phyloP scores from a whole-genome alignment of 106 monocot genomes.

The Acanthochlamys bracteata region DNA sequence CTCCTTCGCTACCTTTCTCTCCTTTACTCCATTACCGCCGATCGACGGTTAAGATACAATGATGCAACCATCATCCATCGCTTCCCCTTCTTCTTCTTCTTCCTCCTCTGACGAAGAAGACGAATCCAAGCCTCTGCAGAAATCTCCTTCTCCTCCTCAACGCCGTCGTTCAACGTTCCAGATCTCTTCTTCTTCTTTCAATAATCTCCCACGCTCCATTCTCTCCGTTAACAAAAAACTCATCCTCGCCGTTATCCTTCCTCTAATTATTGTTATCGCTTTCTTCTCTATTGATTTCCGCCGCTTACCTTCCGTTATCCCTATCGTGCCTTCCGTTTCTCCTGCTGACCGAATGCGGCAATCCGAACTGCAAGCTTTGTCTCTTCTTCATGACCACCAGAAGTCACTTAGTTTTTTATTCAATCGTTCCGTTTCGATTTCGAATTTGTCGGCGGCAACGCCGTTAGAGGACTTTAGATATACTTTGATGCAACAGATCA shows the following conservation, averaged over 20 bases:
- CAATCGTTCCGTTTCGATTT: conserved; percentile 7
- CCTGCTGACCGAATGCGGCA: conserved; percentile 49
- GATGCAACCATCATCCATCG: too few relatives aligned
- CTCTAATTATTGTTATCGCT: conserved; percentile 38
- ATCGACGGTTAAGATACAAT: too few relatives aligned
- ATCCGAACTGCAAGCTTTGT: conserved; percentile 61
- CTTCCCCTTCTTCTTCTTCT: conserved; percentile 5
- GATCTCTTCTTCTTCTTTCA: conserved; percentile 16
- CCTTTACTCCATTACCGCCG: too few relatives aligned
- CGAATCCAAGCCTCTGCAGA: neutral
- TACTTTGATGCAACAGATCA: conserved; percentile 59
- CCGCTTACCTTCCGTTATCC: conserved; percentile 15
- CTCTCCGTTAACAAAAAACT: conserved; percentile 13
- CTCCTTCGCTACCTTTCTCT: too few relatives aligned
- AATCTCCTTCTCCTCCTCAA: neutral
- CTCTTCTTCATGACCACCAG: conserved; percentile 63
- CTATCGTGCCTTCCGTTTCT: conserved; percentile 3
- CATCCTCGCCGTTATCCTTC: conserved; percentile 38
- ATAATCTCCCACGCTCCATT: conserved; percentile 12
- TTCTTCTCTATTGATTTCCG: conserved; percentile 44
- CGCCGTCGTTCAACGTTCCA: conserved; percentile 38
- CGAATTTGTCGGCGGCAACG: neutral
- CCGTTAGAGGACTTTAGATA: conserved; percentile 42
- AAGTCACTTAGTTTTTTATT: conserved; percentile 6
- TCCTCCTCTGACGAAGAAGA: conserved; percentile 48